Evolutionary conservation across 2,329 filamentous ascomycete species (phyloP).

Genomic region (Cercospora sp.): DNA sequence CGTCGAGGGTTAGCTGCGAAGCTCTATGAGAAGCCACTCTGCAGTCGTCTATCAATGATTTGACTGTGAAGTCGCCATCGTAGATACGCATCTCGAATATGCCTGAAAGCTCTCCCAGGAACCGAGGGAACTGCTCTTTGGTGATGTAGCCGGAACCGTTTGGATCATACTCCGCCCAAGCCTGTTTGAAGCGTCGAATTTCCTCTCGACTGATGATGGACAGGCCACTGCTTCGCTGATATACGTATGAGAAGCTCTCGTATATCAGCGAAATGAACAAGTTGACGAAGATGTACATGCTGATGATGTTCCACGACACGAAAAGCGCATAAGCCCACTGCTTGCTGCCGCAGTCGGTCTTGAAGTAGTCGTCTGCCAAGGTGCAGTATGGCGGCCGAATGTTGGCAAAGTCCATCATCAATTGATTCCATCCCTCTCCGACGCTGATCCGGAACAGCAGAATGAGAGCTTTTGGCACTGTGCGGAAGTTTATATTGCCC

Average conservation of each 20-base stretch:
- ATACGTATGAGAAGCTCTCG: constrained; percentile 99
- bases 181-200: constrained; percentile 94
- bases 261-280: constrained; percentile 98
- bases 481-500: constrained; percentile 86
- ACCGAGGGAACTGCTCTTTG: constrained; percentile 82
- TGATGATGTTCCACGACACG: constrained; percentile 96
- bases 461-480: constrained; percentile 89
- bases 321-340: constrained; percentile 87
- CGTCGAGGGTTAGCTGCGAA: constrained; percentile 51
- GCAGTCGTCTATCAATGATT: constrained; percentile 83
- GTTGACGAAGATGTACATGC: constrained; percentile 99
- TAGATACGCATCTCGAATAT: constrained; percentile 98
- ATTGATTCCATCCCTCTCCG: constrained; percentile 92
- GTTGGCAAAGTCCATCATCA: constrained; percentile 93
- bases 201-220: constrained; percentile 89
- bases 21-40: constrained; percentile 55
- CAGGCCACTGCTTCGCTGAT: constrained; percentile 91
- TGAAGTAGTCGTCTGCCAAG: constrained; percentile 67
- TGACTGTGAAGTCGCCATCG: constrained; percentile 82
- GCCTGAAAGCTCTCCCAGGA: constrained; percentile 87
- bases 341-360: constrained; percentile 89
- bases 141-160: constrained; percentile 87
- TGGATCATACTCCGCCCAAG: constrained; percentile 94
- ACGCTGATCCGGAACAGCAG: constrained; percentile 89
- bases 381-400: constrained; percentile 82